Base-by-base conservation (phyloP, 331 rosid species). In the Stylosanthes scabra region DNA sequence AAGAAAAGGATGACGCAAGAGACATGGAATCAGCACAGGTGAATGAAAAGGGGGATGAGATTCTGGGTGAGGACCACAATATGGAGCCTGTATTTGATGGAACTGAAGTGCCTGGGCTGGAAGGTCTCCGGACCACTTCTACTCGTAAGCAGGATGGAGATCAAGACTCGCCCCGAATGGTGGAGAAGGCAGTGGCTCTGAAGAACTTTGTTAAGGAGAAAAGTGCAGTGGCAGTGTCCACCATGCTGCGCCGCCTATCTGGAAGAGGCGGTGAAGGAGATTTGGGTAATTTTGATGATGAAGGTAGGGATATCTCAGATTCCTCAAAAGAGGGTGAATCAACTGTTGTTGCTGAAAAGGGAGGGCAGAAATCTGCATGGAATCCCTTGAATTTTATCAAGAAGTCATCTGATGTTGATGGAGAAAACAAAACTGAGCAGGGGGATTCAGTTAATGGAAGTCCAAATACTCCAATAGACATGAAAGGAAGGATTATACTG, bases 81-180 rank as follows among this genome's bases (percentile, higher is more conserved):
- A 81, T 71, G 72, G 97, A 91, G 72, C 91, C 93, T n/a, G 92
- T 88, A 44, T 93, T 85, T 76, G 93, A 87, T 89, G 93, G 97
- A 72, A 88, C 88, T 1, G 96, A 89, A 85, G 72, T 85, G 74
- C 85, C 91, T 44, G 96, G 82, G 82, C 79, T 87, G 84, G 94
- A 82, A 85, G 91, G 74, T 81, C 72, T 70, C 77, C 84, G 84
- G 60, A 86, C 80, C 74, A 46, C 75, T 65, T 81, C 91, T 29
- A 59, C 70, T n/a, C 85, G 20, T 60, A 86, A 83, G 74, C 47
- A 46, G 49, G 91, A 91, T 51, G 68, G 45, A 14, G 90, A 88
- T 80, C 78, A 62, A 39, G 94, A 88, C 68, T 62, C 74, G 54
- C 85, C 84, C 20, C 86, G 93, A 74, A 91, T 91, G 63, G 96